Evolutionary conservation across 2,329 filamentous ascomycete genomes (phyloP).

Genomic region (Diaporthe citrichinensis): DNA sequence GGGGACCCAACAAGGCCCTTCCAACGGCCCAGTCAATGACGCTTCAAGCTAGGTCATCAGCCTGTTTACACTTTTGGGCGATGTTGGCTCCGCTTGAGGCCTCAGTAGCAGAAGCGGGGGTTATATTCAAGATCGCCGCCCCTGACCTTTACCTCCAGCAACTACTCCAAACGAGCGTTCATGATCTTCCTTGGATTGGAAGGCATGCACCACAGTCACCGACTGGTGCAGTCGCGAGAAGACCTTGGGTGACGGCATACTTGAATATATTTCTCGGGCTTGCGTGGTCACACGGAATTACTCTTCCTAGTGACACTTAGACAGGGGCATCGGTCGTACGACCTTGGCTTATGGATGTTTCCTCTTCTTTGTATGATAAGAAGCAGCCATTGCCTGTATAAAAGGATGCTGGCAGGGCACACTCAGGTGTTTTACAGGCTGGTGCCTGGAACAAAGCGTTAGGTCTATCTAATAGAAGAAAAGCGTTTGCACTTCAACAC

Average conservation of each 20-base stretch:
- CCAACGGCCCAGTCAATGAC: background rate
- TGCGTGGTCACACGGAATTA: background rate
- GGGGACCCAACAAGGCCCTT: background rate
- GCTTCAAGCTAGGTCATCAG: background rate
- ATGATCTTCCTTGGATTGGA: background rate
- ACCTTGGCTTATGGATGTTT: background rate
- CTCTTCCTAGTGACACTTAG: background rate
- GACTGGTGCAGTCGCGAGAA: no score
- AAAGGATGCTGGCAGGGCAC: background rate
- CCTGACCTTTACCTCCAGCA: background rate
- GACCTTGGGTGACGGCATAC: background rate
- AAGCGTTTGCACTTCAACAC: constrained; percentile 13
- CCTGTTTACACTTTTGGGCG: background rate
- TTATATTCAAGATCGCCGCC: no score
- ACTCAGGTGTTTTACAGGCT: constrained; percentile 1
- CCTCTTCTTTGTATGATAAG: constrained; percentile 20
- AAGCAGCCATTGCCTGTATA: constrained; percentile 6
- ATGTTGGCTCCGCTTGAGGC: background rate
- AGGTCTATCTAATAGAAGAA: background rate
- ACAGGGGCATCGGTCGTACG: background rate
- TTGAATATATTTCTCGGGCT: no score
- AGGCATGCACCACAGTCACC: background rate
- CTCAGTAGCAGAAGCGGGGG: no score
- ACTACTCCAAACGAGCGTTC: background rate
- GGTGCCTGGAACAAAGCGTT: background rate